phyloP scores from a whole-genome alignment of 1,284 basidiomycete genomes.

The Leccinum griseonigrum region DNA sequence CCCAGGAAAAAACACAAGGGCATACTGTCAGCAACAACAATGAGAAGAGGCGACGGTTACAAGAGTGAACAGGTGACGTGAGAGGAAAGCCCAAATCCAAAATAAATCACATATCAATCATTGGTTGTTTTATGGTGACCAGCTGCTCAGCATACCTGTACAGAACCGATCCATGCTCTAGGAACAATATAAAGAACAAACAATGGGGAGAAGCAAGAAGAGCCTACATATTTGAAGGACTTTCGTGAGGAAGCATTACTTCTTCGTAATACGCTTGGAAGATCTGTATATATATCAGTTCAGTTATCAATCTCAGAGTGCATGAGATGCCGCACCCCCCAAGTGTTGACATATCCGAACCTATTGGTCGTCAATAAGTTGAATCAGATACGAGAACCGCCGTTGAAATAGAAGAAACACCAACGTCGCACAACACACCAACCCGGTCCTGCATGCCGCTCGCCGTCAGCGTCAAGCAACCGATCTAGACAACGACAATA shows the following conservation, averaged over 20 bases:
- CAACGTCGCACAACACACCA: conserved; percentile 19
- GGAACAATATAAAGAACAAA: conserved; percentile 1
- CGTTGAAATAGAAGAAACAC: conserved; percentile 1
- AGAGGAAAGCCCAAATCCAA: background rate
- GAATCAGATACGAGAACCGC: conserved; percentile 6
- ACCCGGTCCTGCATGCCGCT: conserved; percentile 14
- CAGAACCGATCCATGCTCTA: conserved; percentile 40
- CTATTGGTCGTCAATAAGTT: conserved; percentile 14
- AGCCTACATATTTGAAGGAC: conserved; percentile 32
- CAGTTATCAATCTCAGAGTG: background rate
- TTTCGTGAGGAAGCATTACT: conserved; percentile 25
- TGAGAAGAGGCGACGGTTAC: background rate
- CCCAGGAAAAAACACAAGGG: conserved; percentile 39
- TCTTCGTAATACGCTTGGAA: conserved; percentile 39
- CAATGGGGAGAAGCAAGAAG: background rate
- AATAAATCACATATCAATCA: background rate
- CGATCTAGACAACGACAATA: background rate
- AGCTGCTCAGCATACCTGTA: conserved; percentile 23
- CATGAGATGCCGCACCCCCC: conserved; percentile 26
- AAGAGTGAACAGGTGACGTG: background rate
- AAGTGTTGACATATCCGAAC: conserved; percentile 29
- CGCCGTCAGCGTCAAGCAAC: conserved; percentile 3
- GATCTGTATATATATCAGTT: conserved; percentile 14
- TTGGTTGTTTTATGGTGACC: background rate
- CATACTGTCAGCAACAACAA: conserved; percentile 10